These are phyloP conservation scores for Microsporum ferrugineum DNA, from an alignment of 2,329 filamentous ascomycete species.

Conservation along the genomic window DNA sequence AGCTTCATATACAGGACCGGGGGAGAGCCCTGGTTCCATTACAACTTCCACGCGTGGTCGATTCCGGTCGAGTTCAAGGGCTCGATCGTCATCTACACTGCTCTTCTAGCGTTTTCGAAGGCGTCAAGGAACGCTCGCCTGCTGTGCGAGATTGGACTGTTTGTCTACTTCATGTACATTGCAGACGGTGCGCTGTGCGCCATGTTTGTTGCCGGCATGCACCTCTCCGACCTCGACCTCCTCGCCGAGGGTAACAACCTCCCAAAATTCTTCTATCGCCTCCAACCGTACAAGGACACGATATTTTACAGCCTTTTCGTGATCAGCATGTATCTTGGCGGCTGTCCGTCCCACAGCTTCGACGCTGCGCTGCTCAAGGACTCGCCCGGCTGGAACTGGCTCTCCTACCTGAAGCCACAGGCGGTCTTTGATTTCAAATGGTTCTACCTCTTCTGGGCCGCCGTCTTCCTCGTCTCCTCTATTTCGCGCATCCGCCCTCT, in stretches of 20 bases:
- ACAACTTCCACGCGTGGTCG: slow-evolving; percentile 52
- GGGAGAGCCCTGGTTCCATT: slow-evolving; percentile 45
- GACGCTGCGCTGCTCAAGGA: slow-evolving; percentile 41
- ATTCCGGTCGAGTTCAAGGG: slow-evolving; percentile 55
- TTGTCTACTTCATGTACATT: slow-evolving; percentile 57
- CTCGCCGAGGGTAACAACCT: slow-evolving; percentile 42
- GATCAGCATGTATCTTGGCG: slow-evolving; percentile 47
- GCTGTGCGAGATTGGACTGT: slow-evolving; percentile 42
- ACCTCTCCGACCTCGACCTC: slow-evolving; percentile 51
- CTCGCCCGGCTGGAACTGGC: slow-evolving; percentile 50
- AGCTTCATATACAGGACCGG: slow-evolving; percentile 54
- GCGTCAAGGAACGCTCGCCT: slow-evolving; percentile 46
- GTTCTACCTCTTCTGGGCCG: slow-evolving; percentile 36
- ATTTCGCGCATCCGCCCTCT: slow-evolving; percentile 32
- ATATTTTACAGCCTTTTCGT: slow-evolving; percentile 45
- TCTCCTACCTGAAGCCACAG: slow-evolving; percentile 53
- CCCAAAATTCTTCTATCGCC: slow-evolving; percentile 37
- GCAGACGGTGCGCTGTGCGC: slow-evolving; percentile 53
- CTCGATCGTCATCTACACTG: slow-evolving; percentile 52
- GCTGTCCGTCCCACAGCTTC: slow-evolving; percentile 44
- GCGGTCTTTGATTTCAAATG: slow-evolving; percentile 43
- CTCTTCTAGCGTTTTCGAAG: slow-evolving; percentile 46
- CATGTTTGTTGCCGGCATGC: slow-evolving; percentile 51
- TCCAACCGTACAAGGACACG: slow-evolving; percentile 40
- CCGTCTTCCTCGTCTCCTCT: slow-evolving; percentile 32